phyloP scores from a whole-genome alignment of 2,329 filamentous ascomycete genomes.

The Fusarium neocosmosporiellum region DNA sequence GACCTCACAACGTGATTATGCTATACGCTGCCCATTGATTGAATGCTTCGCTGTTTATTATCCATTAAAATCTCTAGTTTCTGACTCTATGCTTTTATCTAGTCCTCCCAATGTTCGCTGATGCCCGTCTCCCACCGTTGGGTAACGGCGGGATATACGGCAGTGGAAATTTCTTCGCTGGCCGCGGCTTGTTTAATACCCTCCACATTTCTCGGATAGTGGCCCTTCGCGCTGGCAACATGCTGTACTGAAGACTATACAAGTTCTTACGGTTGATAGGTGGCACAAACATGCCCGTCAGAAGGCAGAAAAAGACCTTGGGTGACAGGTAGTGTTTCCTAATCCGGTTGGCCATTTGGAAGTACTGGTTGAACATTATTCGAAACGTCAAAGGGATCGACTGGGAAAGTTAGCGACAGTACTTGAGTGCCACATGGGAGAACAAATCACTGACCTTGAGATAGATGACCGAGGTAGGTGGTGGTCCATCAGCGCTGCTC shows the following conservation, averaged over 20 bases:
- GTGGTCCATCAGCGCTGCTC: slow-evolving; percentile 59
- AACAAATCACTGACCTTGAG: slow-evolving; percentile 72
- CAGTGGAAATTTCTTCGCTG: slow-evolving; percentile 56
- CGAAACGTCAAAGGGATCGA: slow-evolving; percentile 89
- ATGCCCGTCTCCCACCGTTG: slow-evolving; percentile 46
- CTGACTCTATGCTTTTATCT: slow-evolving; percentile 32
- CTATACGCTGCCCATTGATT: not conserved
- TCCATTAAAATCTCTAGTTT: slow-evolving; percentile 7
- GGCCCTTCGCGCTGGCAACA: slow-evolving; percentile 86
- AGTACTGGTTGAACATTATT: slow-evolving; percentile 98
- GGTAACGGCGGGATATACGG: slow-evolving; percentile 48
- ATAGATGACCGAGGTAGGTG: slow-evolving; percentile 83
- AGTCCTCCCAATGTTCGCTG: slow-evolving; percentile 44
- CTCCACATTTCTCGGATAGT: slow-evolving; percentile 89
- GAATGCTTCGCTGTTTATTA: slow-evolving; percentile 5
- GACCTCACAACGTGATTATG: too few relatives aligned
- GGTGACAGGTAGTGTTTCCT: slow-evolving; percentile 95
- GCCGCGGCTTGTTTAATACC: slow-evolving; percentile 66
- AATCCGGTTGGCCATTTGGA: slow-evolving; percentile 91
- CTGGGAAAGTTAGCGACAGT: slow-evolving; percentile 54
- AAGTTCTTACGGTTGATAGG: slow-evolving; percentile 94
- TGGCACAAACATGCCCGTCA: slow-evolving; percentile 92
- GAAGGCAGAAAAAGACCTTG: slow-evolving; percentile 85
- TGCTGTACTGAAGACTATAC: slow-evolving; percentile 97
- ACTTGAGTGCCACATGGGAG: not conserved